These are phyloP conservation scores for Plasmopara muralis DNA, from an alignment of 352 stramenopile species.

Conservation along the genomic window DNA sequence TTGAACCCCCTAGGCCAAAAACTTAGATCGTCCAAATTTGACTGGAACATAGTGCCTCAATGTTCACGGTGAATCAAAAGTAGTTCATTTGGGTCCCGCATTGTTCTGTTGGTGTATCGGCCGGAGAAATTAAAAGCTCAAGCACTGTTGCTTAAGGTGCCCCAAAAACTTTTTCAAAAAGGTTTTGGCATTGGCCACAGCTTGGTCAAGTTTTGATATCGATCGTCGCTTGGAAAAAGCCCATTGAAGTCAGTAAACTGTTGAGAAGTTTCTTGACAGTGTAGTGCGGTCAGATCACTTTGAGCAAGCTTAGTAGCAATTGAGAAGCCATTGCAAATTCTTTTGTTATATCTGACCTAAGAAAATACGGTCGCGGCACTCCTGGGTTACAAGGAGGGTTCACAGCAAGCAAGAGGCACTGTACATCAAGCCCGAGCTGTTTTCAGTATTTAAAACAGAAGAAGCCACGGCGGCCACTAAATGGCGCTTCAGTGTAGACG, in stretches of 20 bases:
- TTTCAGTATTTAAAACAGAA: background rate
- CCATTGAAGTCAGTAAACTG: constrained; percentile 1
- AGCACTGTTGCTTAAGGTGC: background rate
- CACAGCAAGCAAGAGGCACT: background rate
- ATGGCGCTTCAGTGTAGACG: background rate
- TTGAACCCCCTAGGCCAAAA: constrained; percentile 2
- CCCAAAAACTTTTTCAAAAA: too few relatives aligned
- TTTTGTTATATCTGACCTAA: constrained; percentile 7
- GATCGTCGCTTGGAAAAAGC: background rate
- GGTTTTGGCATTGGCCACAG: background rate
- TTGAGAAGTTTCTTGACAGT: background rate
- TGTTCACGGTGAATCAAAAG: constrained; percentile 2
- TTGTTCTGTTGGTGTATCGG: background rate
- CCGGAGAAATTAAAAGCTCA: too few relatives aligned
- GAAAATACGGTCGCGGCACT: constrained; percentile 5
- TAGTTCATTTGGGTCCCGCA: constrained; percentile 1
- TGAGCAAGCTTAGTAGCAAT: background rate
- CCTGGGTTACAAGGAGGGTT: background rate
- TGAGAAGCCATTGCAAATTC: constrained; percentile 1
- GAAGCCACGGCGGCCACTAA: background rate
- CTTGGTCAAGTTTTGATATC: constrained; percentile 9
- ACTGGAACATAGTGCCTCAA: constrained; percentile 7
- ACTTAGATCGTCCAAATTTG: background rate
- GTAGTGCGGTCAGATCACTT: background rate
- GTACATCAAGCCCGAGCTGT: background rate